Evolutionary conservation across 1,284 basidiomycete species (phyloP), one percentile per base, ranked within the genome.

Genomic region (Salmacisia buchloeana): DNA sequence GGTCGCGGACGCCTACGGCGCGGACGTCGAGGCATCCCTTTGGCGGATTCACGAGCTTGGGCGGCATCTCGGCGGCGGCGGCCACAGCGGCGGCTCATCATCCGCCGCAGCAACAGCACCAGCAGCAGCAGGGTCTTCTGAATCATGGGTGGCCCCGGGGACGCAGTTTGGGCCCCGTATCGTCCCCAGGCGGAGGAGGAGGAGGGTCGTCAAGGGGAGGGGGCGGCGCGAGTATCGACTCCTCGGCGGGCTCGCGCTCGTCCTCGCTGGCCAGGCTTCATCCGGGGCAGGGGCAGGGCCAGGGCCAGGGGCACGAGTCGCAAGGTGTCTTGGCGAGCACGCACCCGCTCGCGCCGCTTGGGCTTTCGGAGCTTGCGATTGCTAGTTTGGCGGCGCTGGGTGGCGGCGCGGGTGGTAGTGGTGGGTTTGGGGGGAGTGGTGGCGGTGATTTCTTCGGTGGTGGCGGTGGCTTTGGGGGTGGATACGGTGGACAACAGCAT

Each of bases 71-170:
- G 25, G 46, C 69, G 59, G 1, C 66, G 59, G 38, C 66, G 56
- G 2, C 68, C 61, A 3, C 64, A 57, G 38, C 65, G 57, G 21
- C 61, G 58, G 46, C 66, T 58, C 64, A 64, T 21, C 43, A 52
- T 64, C 75, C 75, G 15, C 18, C 64, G 64, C 81, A 82, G 25
- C 76, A 74, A 13, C 73, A 80, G 39, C 74, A 72, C 58, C 78
- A 77, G 59, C 73, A 72, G 46, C 60, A 60, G 18, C 52, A 65
- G 25, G 66, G 69, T 59, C 61, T 67, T 9, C 64, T 15, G 21
- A 41, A 52, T 25, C 59, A 62, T n/a, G n/a, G n/a, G n/a, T n/a
- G n/a, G n/a, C n/a, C n/a, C n/a, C n/a, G n/a, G n/a, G n/a, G n/a
- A n/a, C n/a, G n/a, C n/a, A n/a, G n/a, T n/a, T n/a, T n/a, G n/a